Evolutionary conservation across 2,329 filamentous ascomycete species (phyloP), one percentile per base, ranked within the genome.

Genomic region (Biscogniauxia sp.): DNA sequence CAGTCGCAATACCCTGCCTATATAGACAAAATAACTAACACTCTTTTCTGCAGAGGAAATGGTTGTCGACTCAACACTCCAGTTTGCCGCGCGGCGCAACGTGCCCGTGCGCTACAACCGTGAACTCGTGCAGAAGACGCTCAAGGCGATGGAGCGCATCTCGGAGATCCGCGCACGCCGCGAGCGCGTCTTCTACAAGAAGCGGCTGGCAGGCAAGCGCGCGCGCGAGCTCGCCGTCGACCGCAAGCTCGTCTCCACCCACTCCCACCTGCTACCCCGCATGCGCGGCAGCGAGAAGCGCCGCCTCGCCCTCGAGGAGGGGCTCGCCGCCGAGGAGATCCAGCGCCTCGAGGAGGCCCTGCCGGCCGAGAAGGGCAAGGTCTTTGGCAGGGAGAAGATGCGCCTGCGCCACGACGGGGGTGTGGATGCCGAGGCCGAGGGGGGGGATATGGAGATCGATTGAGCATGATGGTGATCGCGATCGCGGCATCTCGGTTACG

Each of bases 41-140:
- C 28, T 2, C 7, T 2, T 4, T 7, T 7, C 28, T 13, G 11
- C 51, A 52, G 76, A 88, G 75, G 78, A 80, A 74, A 87, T 96
- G 92, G 91, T 91, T 60, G 93, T 98, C 78, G 95, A 99, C 83
- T 90, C 87, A 72, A 97, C 94, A 32, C 88, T 99, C 63, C 90
- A 92, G 73, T 97, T 98, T 79, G 90, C 92, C 64, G 91, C 92
- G 68, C 90, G 92, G 74, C 91, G 95, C 82, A 97, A 99, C 82
- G 87, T 96, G 32, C 95, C 95, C 67, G 87, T 96, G 64, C 92
- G 94, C 74, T 99, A 99, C 87, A 92, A 97, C 85, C 89, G 95
- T 77, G 92, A 96, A 70, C 87, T 97, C 66, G 88, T 97, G 66
- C 84, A 86, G 69, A 92, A 90, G 73, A 98, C 95, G 17, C 84